Conservation (phyloP, 106 monocot genomes). For the Acorus calamus region DNA sequence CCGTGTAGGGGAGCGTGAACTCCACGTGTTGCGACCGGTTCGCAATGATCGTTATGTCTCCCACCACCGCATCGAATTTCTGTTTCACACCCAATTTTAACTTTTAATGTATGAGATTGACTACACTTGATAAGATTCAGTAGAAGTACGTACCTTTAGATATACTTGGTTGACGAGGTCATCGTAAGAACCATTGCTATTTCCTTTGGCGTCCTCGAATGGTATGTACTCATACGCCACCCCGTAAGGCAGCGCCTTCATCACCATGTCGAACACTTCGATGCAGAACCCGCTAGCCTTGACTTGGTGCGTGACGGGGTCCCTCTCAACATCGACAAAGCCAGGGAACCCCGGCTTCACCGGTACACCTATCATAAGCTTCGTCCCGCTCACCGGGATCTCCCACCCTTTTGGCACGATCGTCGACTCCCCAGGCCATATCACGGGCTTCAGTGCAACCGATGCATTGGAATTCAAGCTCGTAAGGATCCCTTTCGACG, state of each 20-base stretch:
- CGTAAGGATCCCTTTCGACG: slow-evolving; percentile 2
- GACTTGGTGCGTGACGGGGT: slow-evolving; percentile 19
- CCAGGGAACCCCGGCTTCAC: slow-evolving; percentile 32
- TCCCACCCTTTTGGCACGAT: slow-evolving; percentile 44
- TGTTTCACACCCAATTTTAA: too few relatives aligned
- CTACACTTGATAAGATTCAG: too few relatives aligned
- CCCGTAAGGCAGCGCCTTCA: slow-evolving; percentile 42
- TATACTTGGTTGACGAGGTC: slow-evolving; percentile 23
- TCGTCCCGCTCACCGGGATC: slow-evolving; percentile 16
- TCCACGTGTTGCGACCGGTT: slow-evolving; percentile 29
- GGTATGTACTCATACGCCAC: slow-evolving; percentile 32
- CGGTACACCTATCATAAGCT: slow-evolving; percentile 37
- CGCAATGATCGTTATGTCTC: slow-evolving; percentile 38
- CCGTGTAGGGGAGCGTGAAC: slow-evolving; percentile 45
- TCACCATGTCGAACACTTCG: slow-evolving; percentile 57
- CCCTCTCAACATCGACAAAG: slow-evolving; percentile 21
- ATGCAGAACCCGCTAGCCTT: slow-evolving; percentile 36
- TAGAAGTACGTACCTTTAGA: slow-evolving; percentile 15
- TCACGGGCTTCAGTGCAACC: slow-evolving; percentile 19
- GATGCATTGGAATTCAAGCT: slow-evolving; percentile 1
- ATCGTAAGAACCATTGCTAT: slow-evolving; percentile 20
- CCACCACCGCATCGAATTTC: slow-evolving; percentile 38
- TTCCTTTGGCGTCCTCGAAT: neutral
- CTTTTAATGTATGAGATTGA: too few relatives aligned
- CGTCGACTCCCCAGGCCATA: slow-evolving; percentile 55